Evolutionary conservation across 2,329 filamentous ascomycete species (phyloP), one percentile per base, ranked within the genome.

Genomic region (Alternaria infectoria): DNA sequence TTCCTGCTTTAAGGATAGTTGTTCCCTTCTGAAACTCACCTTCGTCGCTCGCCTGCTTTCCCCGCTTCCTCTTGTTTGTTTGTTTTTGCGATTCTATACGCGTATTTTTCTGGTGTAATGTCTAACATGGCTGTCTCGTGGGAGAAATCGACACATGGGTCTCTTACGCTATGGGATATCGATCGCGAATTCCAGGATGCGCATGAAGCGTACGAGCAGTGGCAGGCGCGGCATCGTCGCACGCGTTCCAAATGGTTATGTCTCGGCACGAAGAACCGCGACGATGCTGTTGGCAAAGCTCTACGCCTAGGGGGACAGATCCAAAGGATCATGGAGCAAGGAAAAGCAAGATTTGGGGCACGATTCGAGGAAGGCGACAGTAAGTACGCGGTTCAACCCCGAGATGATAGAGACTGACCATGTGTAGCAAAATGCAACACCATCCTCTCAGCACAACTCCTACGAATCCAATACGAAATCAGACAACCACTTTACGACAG

Each of bases 161-260:
- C 71, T 10, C 69, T 78, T 23, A 70, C 72, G 9, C 67, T 79
- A 6, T 79, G 77, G 77, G 76, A 79, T 57, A 77, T 79, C 47
- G 77, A 78, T 23, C 74, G 71, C 58, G 75, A 78, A 47, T 78
- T 79, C 50, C 74, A 76, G 46, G 74, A 75, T 50, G 69, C 74
- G 17, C 63, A 74, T 61, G 74, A 78, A 26, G 69, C 74, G 12
- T 79, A 79, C 61, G 70, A 74, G 59, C 75, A 76, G 66, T 74
- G 73, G 67, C 66, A 71, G 56, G 63, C 69, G 10, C 68, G 69
- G 19, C 62, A 69, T 32, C 66, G 61, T 23, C 68, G 65, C 28
- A 72, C 62, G 47, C 69, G 73, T 5, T 62, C 73, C 7, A 49
- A 57, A 15, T 79, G 74, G 77, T 63, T 64, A 13, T 75, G 74